Conservation (phyloP, 116 monocot genomes). For the Papilionanthe hybrid region DNA sequence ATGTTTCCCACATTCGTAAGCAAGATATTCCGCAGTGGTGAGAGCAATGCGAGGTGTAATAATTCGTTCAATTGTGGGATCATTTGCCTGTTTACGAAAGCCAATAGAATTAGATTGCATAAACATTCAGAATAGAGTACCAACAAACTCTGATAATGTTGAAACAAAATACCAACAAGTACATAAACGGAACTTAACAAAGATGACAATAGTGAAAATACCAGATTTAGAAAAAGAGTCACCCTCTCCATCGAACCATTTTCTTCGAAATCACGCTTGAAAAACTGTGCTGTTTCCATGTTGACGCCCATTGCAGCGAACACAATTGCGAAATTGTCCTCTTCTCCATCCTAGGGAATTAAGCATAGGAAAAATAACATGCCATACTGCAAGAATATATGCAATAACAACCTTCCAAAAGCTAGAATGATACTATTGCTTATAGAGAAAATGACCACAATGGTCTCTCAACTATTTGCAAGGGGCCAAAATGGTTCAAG, state of each 20-base stretch:
- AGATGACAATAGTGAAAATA: constrained; percentile 13
- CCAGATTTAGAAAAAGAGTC: constrained; percentile 98
- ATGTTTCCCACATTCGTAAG: constrained; percentile 99
- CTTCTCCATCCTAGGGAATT: constrained; percentile 59
- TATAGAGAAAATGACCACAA: too few species aligned
- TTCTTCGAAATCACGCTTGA: constrained; percentile 99
- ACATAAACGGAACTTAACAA: too few species aligned
- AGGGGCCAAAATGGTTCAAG: too few species aligned
- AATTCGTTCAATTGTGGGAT: constrained; percentile 99
- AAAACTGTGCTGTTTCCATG: constrained; percentile 99
- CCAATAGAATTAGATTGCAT: too few species aligned
- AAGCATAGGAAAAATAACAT: too few species aligned
- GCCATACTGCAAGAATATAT: too few species aligned
- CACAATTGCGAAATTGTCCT: constrained; percentile 99
- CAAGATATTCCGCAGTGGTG: constrained; percentile 98
- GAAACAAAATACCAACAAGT: too few species aligned
- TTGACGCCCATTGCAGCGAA: constrained; percentile 99
- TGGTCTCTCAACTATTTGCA: too few species aligned
- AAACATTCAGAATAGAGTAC: too few species aligned
- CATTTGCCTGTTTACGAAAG: constrained; percentile 71
- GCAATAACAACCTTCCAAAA: too few species aligned
- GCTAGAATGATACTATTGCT: too few species aligned
- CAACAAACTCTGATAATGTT: too few species aligned
- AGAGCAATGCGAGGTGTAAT: constrained; percentile 98
- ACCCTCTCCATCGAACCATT: constrained; percentile 99